Evolutionary conservation across 2,329 filamentous ascomycete genomes (phyloP), one percentile per base, ranked within the genome.

Genomic region (Aspergillus sojae): DNA sequence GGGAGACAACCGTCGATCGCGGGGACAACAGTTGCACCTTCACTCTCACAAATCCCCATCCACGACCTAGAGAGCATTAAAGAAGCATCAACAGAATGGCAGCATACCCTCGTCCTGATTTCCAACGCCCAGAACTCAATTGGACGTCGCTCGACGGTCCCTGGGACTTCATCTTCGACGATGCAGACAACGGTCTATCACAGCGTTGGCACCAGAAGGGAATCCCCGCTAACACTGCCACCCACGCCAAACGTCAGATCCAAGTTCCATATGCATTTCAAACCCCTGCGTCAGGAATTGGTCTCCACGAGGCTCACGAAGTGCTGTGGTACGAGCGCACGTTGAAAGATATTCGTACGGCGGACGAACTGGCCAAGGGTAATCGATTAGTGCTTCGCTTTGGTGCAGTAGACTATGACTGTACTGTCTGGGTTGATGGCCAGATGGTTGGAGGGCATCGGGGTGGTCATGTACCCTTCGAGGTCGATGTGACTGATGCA

Each of bases 211-310:
- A 88, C 6, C 74, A 81, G 5, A 73, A 74, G 1, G 82, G 84
- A 16, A 75, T 89, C 2, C 86, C 85, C 1, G 69, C 56, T 19
- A 55, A 62, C 21, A 21, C 55, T n/a, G 46, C 75, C 11, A 75
- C 79, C 56, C 77, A 69, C 0, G 77, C 76, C 14, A 86, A 84
- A 71, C 80, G 81, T 30, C 79, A 81, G 11, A 90, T 91, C 65
- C 79, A 83, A 41, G 87, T 91, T 0, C 88, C 88, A 0, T 91
- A 85, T 67, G 88, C 86, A 2, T 91, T 89, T 69, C 89, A 91
- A 72, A 83, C 84, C 5, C 84, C 84, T 0, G 88, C 88, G 0
- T 90, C 88, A 0, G 87, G 87, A 2, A 85, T 90, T 67, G 81
- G 85, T 64, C 84, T 89, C 39, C 83, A 83, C 60, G 85, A 84